A percentile compares a stretch with the other conserved stretches of the same genome.
These are phyloP conservation scores for Fusarium lateritium DNA, from an alignment of 2,329 filamentous ascomycete genomes.

Conservation along the genomic window DNA sequence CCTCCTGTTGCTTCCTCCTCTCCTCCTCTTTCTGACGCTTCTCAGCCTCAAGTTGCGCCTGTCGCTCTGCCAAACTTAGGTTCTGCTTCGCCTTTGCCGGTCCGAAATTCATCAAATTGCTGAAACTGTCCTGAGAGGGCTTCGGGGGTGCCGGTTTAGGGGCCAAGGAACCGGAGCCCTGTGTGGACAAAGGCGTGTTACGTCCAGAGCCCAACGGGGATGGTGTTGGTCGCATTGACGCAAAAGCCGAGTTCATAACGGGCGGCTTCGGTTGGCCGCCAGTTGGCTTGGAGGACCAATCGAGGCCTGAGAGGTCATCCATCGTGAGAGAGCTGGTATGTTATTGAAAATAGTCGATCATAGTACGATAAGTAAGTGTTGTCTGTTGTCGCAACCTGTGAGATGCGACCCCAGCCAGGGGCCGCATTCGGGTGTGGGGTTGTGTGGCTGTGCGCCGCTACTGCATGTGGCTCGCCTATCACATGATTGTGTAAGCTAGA, in stretches of 20 bases:
- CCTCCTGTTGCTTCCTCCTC: slow-evolving; percentile 78
- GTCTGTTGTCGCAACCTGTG: slow-evolving; percentile 42
- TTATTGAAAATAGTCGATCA: slow-evolving; percentile 48
- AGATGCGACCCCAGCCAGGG: slow-evolving; percentile 43
- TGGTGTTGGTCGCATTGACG: slow-evolving; percentile 68
- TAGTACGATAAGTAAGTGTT: slow-evolving; percentile 40
- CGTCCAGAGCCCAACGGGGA: slow-evolving; percentile 69
- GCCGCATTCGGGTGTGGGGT: slow-evolving; percentile 47
- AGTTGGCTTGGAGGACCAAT: slow-evolving; percentile 67
- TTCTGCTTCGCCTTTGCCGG: slow-evolving; percentile 74
- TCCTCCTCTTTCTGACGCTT: slow-evolving; percentile 82
- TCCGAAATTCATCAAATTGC: slow-evolving; percentile 77
- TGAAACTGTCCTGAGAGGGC: slow-evolving; percentile 80
- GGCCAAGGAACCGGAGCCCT: slow-evolving; percentile 60
- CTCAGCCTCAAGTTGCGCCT: slow-evolving; percentile 75
- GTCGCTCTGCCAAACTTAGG: slow-evolving; percentile 83
- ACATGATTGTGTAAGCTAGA: slow-evolving; percentile 26
- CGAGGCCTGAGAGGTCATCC: slow-evolving; percentile 74
- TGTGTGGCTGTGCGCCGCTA: slow-evolving; percentile 40
- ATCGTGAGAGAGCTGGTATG: slow-evolving; percentile 57
- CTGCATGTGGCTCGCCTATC: slow-evolving; percentile 30
- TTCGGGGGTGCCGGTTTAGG: slow-evolving; percentile 65
- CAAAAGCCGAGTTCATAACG: slow-evolving; percentile 62
- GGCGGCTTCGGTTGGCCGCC: slow-evolving; percentile 55
- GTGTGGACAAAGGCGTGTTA: slow-evolving; percentile 69